Evolutionary conservation across 2,329 filamentous ascomycete genomes (phyloP).

Genomic region (Sporothrix humicola): DNA sequence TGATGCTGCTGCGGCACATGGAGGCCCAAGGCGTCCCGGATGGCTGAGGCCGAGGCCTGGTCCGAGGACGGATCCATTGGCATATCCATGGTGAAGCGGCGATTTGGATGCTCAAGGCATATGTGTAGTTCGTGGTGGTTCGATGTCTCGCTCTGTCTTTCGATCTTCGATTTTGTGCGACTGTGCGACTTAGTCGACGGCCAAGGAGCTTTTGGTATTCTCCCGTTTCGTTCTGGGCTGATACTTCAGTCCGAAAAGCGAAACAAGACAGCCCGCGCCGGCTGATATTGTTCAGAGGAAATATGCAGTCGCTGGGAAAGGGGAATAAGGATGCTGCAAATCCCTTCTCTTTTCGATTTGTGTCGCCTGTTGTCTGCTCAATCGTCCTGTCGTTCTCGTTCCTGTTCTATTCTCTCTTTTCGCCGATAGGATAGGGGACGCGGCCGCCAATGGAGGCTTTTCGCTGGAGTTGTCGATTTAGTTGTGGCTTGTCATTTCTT

Average conservation of each 20-base stretch:
- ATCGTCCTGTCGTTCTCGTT: constrained; percentile 4
- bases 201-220: too few species aligned
- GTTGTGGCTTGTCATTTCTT: constrained; percentile 20
- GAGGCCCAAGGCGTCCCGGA: constrained; percentile 30
- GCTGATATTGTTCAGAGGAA: background rate
- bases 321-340: background rate
- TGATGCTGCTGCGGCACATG: constrained; percentile 19
- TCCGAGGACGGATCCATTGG: constrained; percentile 29
- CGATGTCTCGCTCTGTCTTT: background rate
- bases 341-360: too few species aligned
- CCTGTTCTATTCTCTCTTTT: background rate
- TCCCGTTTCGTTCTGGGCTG: background rate
- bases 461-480: constrained; percentile 16
- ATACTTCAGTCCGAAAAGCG: constrained; percentile 1
- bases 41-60: constrained; percentile 15
- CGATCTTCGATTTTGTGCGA: background rate
- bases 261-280: background rate
- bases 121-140: background rate
- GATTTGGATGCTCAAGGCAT: background rate
- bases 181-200: background rate
- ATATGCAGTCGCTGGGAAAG: background rate
- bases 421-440: background rate
- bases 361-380: background rate
- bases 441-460: constrained; percentile 14
- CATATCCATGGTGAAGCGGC: constrained; percentile 26